phyloP scores from a whole-genome alignment of 176 grass and related monocot genomes.

The Calamus simplicifolius region DNA sequence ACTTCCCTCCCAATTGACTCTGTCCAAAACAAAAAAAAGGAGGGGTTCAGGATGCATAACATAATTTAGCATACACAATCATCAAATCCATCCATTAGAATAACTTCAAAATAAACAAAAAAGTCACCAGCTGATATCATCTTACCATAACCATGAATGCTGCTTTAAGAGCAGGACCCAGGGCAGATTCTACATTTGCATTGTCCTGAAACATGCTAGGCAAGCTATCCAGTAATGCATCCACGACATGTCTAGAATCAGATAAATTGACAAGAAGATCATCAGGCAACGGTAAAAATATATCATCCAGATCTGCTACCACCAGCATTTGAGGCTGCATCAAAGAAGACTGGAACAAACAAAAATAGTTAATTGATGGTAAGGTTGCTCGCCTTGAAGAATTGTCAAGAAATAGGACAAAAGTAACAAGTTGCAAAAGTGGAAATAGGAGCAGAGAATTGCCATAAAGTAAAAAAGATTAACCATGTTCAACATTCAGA shows the following conservation, averaged over 20 bases:
- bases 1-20: constrained; percentile 89
- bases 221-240: constrained; percentile 88
- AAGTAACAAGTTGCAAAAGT: background rate
- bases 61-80: no score
- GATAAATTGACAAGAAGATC: constrained; percentile 90
- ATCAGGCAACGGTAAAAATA: constrained; percentile 93
- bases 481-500: background rate
- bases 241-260: constrained; percentile 72
- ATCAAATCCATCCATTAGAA: no score
- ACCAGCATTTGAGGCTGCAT: constrained; percentile 96
- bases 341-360: constrained; percentile 67
- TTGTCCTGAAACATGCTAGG: constrained; percentile 92
- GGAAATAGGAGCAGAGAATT: background rate
- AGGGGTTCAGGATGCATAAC: no score
- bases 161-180: constrained; percentile 84
- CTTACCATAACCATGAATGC: constrained; percentile 98
- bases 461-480: no score
- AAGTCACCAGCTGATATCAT: background rate
- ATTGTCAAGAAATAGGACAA: background rate
- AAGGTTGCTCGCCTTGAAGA: no score
- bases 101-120: no score
- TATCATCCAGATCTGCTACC: constrained; percentile 70
- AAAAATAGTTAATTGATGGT: constrained; percentile 1
- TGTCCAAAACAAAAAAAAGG: constrained; percentile 17
- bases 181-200: constrained; percentile 82